Evolutionary conservation across 345 rosid species (phyloP).

Genomic region (Eucalyptus erythrocorys): DNA sequence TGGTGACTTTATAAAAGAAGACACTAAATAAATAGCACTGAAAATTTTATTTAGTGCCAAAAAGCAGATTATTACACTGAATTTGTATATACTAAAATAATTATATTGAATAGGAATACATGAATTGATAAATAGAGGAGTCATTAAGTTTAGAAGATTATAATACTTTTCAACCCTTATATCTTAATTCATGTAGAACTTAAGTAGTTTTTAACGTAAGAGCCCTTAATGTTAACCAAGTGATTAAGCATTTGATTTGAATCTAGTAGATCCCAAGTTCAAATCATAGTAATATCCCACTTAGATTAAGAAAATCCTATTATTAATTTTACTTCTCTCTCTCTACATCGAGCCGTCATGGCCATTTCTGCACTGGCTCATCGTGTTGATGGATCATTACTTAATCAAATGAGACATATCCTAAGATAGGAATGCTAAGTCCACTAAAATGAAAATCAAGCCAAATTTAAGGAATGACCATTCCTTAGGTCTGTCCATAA

Average conservation of each 20-base stretch:
- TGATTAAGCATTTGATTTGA: neutral
- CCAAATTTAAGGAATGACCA: neutral
- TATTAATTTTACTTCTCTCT: neutral
- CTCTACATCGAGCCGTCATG: neutral
- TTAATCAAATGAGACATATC: neutral
- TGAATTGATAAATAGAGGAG: neutral
- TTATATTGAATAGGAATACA: neutral
- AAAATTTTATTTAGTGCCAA: neutral
- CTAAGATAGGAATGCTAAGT: neutral
- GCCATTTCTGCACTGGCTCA: neutral
- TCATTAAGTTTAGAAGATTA: neutral
- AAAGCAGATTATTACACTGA: neutral
- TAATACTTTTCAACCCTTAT: neutral
- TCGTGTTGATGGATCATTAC: neutral
- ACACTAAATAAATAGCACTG: neutral
- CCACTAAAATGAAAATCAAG: neutral
- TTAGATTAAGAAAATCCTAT: neutral
- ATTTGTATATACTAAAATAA: neutral
- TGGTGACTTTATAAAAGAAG: neutral
- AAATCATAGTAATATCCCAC: neutral
- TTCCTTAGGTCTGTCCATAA: neutral
- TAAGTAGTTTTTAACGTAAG: neutral
- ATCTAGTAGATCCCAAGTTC: rapidly evolving
- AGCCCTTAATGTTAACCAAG: neutral
- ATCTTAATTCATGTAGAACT: neutral